Base-by-base conservation (phyloP, 768 basidiomycete species). In the Sarcodon sp. region DNA sequence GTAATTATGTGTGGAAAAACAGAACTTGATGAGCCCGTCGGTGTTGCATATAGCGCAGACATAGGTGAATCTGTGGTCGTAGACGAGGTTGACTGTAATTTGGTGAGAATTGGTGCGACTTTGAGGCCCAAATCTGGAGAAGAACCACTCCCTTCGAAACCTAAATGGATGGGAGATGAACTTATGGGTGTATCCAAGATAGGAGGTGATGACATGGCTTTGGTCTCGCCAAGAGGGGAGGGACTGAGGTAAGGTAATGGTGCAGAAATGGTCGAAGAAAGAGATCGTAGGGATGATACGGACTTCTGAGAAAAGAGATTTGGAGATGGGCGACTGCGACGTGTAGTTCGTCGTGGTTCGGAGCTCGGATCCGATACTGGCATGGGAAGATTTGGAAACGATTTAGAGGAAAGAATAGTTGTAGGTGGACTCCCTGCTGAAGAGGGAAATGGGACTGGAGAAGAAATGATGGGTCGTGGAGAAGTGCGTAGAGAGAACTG, bases 221-320 rank as follows among this genome's bases (percentile, higher is more conserved):
- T n/a, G 50, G 37, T 36, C 21, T 49, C 38, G 36, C 34, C 36
- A 15, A 45, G 44, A 21, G 50, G 47, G 16, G 35, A n/a, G 1
- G 53, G 37, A 10, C 33, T 31, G 47, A 48, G 18, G 47, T 21
- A 16, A 32, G 18, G 9, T 21, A 16, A 9, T 27, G 32, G 11
- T 6, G n/a, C 18, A 41, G 50, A 13, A 16, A 38, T 21, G 38
- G 44, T 15, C 18, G 32, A 11, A 15, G 49, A 53, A 64, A 32
- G 59, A 43, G 59, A 57, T 21, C 62, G 60, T 41, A 75, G 55
- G 3, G 76, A 68, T 18, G 79, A 74, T 2, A 67, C 62, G 6
- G 81, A 78, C 44, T 71, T 74, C 65, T 81, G 83, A 33, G 79
- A 69, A 60, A 87, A 82, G 15, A 86, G 64, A 45, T 77, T 77